A percentile compares a stretch with the other conserved stretches of the same genome.
Conservation (phyloP, 768 basidiomycete genomes). For the Tylopilus sp. region DNA sequence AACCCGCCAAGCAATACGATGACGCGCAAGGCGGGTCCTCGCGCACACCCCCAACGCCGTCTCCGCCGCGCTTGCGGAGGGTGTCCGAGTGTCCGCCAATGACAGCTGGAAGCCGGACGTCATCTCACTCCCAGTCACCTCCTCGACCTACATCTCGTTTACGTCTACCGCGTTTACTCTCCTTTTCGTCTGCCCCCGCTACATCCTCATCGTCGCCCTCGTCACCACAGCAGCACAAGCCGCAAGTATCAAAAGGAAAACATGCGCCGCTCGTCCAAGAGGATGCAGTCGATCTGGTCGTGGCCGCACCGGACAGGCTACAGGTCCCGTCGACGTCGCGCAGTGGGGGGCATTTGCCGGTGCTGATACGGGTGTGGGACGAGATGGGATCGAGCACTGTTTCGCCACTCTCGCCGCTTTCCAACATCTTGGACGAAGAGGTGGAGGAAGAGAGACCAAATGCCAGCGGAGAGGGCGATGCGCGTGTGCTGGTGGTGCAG, state of each 20-base stretch:
- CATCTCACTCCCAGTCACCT: slow-evolving; percentile 9
- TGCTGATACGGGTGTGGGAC: slow-evolving; percentile 28
- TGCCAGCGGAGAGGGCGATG: not conserved
- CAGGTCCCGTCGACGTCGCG: slow-evolving; percentile 16
- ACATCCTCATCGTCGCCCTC: slow-evolving; percentile 1
- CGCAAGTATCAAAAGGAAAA: slow-evolving; percentile 4
- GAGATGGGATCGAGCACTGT: not conserved
- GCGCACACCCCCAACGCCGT: slow-evolving; percentile 1
- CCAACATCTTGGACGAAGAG: not conserved
- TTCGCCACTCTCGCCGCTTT: not conserved
- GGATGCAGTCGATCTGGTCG: slow-evolving; percentile 88
- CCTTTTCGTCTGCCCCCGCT: not conserved
- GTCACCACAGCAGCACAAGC: not conserved
- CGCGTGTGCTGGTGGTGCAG: not conserved
- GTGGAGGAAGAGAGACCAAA: not conserved
- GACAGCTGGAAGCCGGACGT: slow-evolving; percentile 4
- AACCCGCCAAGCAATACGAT: slow-evolving; percentile 4
- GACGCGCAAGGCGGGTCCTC: not conserved
- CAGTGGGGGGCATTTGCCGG: slow-evolving; percentile 12
- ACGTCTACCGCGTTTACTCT: slow-evolving; percentile 10
- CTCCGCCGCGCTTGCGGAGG: slow-evolving; percentile 7
- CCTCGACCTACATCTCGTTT: slow-evolving; percentile 5
- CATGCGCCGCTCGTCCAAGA: slow-evolving; percentile 30
- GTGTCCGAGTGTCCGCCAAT: slow-evolving; percentile 8
- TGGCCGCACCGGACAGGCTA: slow-evolving; percentile 30